A percentile compares a stretch with the other conserved stretches of the same genome.
These are phyloP conservation scores for Akanthomyces dipterigenus DNA, from an alignment of 2,329 filamentous ascomycete genomes.

Conservation along the genomic window DNA sequence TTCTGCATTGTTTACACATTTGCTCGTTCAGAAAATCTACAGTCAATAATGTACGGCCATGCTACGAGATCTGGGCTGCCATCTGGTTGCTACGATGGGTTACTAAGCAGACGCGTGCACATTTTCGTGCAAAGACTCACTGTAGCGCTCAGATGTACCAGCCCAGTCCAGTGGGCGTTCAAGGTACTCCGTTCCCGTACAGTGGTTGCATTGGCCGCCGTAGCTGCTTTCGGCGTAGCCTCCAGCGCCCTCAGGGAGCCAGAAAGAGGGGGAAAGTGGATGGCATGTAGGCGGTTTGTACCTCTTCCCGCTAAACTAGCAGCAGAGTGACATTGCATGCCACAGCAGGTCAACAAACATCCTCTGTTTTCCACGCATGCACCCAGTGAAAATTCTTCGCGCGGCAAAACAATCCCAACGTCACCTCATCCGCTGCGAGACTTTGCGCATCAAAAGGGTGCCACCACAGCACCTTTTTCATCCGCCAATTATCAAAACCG, in stretches of 20 bases:
- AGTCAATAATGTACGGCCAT: no score
- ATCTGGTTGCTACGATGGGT: background rate
- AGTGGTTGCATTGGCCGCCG: constrained; percentile 9
- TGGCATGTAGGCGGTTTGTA: constrained; percentile 25
- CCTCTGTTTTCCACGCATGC: constrained; percentile 16
- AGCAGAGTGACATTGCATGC: constrained; percentile 17
- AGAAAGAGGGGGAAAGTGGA: constrained; percentile 23
- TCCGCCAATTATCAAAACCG: constrained; percentile 42
- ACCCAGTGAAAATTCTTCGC: constrained; percentile 46
- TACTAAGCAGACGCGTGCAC: constrained; percentile 1
- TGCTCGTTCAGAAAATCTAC: background rate
- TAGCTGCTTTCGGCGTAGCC: constrained; percentile 11
- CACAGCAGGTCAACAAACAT: constrained; percentile 10
- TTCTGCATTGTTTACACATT: no score
- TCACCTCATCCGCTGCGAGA: constrained; percentile 45
- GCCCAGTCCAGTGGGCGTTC: background rate
- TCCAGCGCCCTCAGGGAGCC: constrained; percentile 15
- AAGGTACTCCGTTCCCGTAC: background rate
- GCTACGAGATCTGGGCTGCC: background rate
- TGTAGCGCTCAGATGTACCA: background rate
- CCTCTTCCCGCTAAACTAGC: constrained; percentile 15
- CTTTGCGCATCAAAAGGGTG: constrained; percentile 48
- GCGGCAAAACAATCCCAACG: constrained; percentile 50
- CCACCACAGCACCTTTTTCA: constrained; percentile 44
- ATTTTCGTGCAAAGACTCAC: background rate